Conservation (phyloP, 192 early-diverging fungal species). For the Spizellomyces punctatus region DNA sequence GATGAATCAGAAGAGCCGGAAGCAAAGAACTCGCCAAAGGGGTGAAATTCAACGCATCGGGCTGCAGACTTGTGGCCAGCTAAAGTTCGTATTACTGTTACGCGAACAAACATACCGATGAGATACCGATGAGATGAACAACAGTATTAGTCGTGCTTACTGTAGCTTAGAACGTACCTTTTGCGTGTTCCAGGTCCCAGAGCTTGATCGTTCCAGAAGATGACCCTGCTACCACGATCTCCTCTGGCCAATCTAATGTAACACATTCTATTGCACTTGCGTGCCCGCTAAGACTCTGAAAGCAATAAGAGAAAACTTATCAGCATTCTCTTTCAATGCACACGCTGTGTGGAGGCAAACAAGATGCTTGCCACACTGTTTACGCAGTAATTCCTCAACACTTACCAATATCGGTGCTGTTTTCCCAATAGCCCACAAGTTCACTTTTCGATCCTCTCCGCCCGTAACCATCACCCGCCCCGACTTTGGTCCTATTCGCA, state of each 20-base stretch:
- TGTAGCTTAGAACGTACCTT: constrained; percentile 39
- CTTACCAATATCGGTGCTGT: constrained; percentile 50
- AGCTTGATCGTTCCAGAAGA: constrained; percentile 56
- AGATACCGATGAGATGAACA: neutral
- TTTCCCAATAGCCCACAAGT: constrained; percentile 61
- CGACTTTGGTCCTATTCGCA: constrained; percentile 58
- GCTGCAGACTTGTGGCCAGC: constrained; percentile 50
- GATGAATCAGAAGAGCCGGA: constrained; percentile 56
- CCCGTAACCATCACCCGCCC: constrained; percentile 59
- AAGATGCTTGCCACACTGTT: neutral
- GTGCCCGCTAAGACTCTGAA: constrained; percentile 50
- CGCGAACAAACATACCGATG: neutral
- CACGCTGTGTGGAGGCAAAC: neutral
- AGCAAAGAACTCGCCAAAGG: constrained; percentile 70
- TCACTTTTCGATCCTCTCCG: constrained; percentile 57
- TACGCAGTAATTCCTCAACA: constrained; percentile 1
- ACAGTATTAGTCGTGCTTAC: neutral
- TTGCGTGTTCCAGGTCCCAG: constrained; percentile 64
- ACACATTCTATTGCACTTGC: constrained; percentile 50
- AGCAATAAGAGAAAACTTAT: neutral
- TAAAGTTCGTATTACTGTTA: constrained; percentile 56
- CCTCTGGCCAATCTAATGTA: constrained; percentile 62
- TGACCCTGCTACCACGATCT: constrained; percentile 60
- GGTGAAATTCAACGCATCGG: constrained; percentile 61
- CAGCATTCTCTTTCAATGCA: neutral